A percentile compares a stretch with the other conserved stretches of the same genome.
Conservation (phyloP, 352 stramenopile species). For the Globisporangium orthogonon region DNA sequence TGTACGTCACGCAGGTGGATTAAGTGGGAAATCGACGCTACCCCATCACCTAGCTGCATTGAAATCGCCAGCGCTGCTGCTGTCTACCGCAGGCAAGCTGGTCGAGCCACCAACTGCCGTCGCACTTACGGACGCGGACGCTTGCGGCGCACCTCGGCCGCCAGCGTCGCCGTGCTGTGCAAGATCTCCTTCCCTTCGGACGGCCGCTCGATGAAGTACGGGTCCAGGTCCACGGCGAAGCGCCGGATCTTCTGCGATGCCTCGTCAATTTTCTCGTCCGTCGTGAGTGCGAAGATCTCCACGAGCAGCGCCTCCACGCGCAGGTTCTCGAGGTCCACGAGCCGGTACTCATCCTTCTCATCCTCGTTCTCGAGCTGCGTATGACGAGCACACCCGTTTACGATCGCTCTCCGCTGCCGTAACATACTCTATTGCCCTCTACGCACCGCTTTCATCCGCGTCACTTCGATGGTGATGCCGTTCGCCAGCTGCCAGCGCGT, state of each 20-base stretch:
- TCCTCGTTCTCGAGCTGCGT: conserved; percentile 70
- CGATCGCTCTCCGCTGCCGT: too few relatives aligned
- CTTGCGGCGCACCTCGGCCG: conserved; percentile 74
- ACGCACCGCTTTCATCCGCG: conserved; percentile 79
- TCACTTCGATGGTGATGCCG: conserved; percentile 78
- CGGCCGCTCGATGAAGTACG: conserved; percentile 80
- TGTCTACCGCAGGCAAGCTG: neutral
- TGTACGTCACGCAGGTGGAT: too few relatives aligned
- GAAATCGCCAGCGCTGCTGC: neutral
- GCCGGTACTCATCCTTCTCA: conserved; percentile 77
- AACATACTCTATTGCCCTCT: too few relatives aligned
- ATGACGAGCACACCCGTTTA: neutral
- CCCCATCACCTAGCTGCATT: too few relatives aligned
- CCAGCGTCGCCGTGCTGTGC: conserved; percentile 73
- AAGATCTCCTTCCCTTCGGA: conserved; percentile 83
- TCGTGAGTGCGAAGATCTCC: conserved; percentile 81
- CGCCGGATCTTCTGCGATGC: conserved; percentile 76
- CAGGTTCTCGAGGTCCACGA: conserved; percentile 79
- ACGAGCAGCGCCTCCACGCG: conserved; percentile 79
- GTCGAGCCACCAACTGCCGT: neutral
- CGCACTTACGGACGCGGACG: conserved; percentile 39
- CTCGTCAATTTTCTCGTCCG: conserved; percentile 83
- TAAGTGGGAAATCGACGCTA: too few relatives aligned
- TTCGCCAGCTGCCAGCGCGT: conserved; percentile 82
- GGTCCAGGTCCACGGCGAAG: conserved; percentile 74